Conservation (phyloP, 2,329 filamentous ascomycete genomes). For the Botrytis paeoniae region DNA sequence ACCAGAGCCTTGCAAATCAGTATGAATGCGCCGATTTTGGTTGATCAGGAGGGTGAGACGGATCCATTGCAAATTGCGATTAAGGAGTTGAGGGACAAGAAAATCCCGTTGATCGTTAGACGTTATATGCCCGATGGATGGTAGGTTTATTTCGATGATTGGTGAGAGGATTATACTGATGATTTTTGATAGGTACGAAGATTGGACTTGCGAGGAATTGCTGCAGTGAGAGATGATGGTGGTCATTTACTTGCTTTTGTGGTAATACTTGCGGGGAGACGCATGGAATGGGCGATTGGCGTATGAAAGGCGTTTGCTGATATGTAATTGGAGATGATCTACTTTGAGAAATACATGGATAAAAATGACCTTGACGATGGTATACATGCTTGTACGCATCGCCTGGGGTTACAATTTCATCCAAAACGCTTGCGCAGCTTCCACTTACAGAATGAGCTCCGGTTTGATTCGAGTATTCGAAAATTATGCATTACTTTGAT, state of each 20-base stretch:
- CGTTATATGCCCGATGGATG: constrained; percentile 95
- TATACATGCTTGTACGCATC: neutral
- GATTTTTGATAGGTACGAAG: constrained; percentile 65
- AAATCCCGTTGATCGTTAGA: constrained; percentile 92
- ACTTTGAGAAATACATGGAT: neutral
- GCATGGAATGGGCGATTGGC: constrained; percentile 34
- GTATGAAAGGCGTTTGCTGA: constrained; percentile 30
- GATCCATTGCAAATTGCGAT: constrained; percentile 96
- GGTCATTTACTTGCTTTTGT: constrained; percentile 13
- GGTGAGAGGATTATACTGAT: constrained; percentile 7
- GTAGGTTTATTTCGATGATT: constrained; percentile 52
- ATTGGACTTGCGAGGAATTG: constrained; percentile 98
- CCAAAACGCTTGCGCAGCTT: neutral
- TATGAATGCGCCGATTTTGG: constrained; percentile 95
- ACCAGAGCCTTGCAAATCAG: constrained; percentile 95
- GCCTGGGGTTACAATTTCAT: neutral
- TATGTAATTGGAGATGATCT: constrained; percentile 4
- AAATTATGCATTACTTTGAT: neutral
- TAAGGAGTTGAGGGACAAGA: constrained; percentile 97
- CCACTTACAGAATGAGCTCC: neutral
- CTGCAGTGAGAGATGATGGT: constrained; percentile 43
- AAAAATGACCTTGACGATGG: neutral
- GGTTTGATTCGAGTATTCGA: neutral
- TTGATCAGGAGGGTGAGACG: constrained; percentile 95
- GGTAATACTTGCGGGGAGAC: constrained; percentile 10